Base-by-base conservation (phyloP, 73 alveolate species). In the Paraurostyla sp. region DNA sequence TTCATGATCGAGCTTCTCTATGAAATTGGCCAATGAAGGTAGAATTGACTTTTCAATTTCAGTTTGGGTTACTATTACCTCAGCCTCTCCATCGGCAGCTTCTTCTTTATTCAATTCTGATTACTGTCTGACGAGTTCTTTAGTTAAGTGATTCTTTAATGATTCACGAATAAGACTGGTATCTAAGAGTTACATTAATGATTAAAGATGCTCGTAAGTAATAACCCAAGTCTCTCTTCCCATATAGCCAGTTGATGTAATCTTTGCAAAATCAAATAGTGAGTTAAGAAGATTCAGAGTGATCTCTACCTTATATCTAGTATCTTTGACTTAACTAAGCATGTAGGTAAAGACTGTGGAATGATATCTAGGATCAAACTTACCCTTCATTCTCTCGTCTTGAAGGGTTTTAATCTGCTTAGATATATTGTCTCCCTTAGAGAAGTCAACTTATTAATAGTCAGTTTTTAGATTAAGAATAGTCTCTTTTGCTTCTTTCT, bases 1-100 rank as follows among this genome's bases (percentile, higher is more conserved):
- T 75, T 91, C 92, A 16, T 11, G 22, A 35, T 91, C 96, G n/a
- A 91, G 22, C 25, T 63, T 84, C 59, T 84, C 85, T 29, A 54
- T 57, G 80, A 54, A 43, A 25, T 59, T 48, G 40, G 89, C 75
- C 30, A 81, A 23, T 9, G 91, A 35, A 1, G 91, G 91, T 18
- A 81, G 71, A 20, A 81, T 81, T 42, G 75, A 41, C 38, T 41
- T 81, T 49, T 81, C 91, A 58, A 81, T 46, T 36, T 81, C 91
- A 81, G 71, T 68, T 57, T 13, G 27, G 4, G 43, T 11, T 18
- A 25, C 69, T 22, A 3, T 22, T 0, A 50, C 73, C 32, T 9
- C 80, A 0, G n/a, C 63, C 38, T 36, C 33, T 68, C 4, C 60
- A 68, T 13, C 83, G 13, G 9, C 69, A 52, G 69, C 69, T 22